These are phyloP conservation scores for Cordyceps sp. DNA, from an alignment of 2,329 filamentous ascomycete genomes.

Conservation along the genomic window DNA sequence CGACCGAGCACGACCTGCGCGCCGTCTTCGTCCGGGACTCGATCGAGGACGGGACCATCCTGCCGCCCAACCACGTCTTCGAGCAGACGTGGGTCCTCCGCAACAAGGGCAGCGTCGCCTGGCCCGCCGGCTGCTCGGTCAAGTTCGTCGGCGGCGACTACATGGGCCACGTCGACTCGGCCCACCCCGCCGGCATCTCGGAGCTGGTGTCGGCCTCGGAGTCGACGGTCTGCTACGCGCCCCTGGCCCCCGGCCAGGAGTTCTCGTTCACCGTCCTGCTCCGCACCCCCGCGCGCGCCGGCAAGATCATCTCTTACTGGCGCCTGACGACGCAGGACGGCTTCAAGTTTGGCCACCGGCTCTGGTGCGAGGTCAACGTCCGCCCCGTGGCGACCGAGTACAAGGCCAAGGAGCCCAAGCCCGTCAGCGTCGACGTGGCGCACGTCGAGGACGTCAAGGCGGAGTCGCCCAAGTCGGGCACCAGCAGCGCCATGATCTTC, in stretches of 20 bases:
- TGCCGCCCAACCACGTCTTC: slow-evolving; percentile 58
- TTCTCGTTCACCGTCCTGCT: slow-evolving; percentile 71
- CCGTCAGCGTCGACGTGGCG: slow-evolving; percentile 1
- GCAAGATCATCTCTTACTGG: slow-evolving; percentile 90
- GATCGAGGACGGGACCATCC: slow-evolving; percentile 58
- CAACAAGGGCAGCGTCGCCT: slow-evolving; percentile 63
- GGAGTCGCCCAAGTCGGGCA: slow-evolving; percentile 11
- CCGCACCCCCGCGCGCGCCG: slow-evolving; percentile 60
- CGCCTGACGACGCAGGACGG: slow-evolving; percentile 72
- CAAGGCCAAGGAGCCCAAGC: slow-evolving; percentile 13
- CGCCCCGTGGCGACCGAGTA: slow-evolving; percentile 17
- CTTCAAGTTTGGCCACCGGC: slow-evolving; percentile 71
- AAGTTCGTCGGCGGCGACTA: slow-evolving; percentile 88
- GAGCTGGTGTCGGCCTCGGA: slow-evolving; percentile 67
- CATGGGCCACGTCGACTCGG: slow-evolving; percentile 81
- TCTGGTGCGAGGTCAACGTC: slow-evolving; percentile 88
- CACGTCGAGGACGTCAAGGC: slow-evolving; percentile 12
- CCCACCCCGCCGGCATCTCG: slow-evolving; percentile 59
- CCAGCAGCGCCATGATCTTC: slow-evolving; percentile 74
- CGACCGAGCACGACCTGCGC: slow-evolving; percentile 16
- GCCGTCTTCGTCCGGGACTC: slow-evolving; percentile 63
- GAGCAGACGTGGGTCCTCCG: slow-evolving; percentile 82
- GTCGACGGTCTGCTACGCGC: slow-evolving; percentile 57
- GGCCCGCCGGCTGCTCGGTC: slow-evolving; percentile 82
- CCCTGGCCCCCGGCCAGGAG: slow-evolving; percentile 58